These are phyloP conservation scores for Trichocladium antarcticum DNA, from an alignment of 495 filamentous ascomycete genomes.

Conservation along the genomic window DNA sequence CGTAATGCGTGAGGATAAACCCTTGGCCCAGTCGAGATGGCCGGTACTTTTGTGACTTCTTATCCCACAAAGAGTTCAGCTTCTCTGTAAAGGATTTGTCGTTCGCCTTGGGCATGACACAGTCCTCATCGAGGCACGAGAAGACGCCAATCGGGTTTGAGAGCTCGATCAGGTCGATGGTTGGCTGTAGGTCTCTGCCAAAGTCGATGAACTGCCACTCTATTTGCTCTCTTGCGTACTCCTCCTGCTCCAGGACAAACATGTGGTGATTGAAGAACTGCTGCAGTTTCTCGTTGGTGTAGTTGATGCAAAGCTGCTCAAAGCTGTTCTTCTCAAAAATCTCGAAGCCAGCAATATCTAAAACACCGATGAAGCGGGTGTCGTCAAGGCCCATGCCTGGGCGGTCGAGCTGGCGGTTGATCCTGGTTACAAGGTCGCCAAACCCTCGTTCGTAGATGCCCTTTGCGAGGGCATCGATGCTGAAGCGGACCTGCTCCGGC, in stretches of 20 bases:
- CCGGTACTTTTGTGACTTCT: slow-evolving; percentile 87
- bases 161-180: slow-evolving; percentile 93
- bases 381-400: slow-evolving; percentile 70
- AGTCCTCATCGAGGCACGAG: slow-evolving; percentile 95
- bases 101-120: slow-evolving; percentile 97
- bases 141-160: slow-evolving; percentile 98
- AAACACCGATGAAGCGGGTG: slow-evolving; percentile 89
- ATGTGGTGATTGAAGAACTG: slow-evolving; percentile 99
- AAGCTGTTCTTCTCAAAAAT: slow-evolving; percentile 99
- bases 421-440: slow-evolving; percentile 79
- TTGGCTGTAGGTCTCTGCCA: slow-evolving; percentile 91
- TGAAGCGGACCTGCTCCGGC: slow-evolving; percentile 84
- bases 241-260: slow-evolving; percentile 98
- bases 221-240: slow-evolving; percentile 95
- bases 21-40: slow-evolving; percentile 79
- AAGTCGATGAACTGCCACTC: slow-evolving; percentile 99
- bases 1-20: slow-evolving; percentile 97
- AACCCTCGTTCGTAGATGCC: slow-evolving; percentile 96
- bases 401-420: slow-evolving; percentile 84
- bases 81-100: slow-evolving; percentile 97
- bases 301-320: slow-evolving; percentile 98
- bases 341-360: slow-evolving; percentile 98
- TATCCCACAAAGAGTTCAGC: slow-evolving; percentile 90
- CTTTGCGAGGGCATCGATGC: slow-evolving; percentile 86
- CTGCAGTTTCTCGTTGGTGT: slow-evolving; percentile 98